Base-by-base conservation (phyloP, 148 eudicot genomes). In the Silene conica region DNA sequence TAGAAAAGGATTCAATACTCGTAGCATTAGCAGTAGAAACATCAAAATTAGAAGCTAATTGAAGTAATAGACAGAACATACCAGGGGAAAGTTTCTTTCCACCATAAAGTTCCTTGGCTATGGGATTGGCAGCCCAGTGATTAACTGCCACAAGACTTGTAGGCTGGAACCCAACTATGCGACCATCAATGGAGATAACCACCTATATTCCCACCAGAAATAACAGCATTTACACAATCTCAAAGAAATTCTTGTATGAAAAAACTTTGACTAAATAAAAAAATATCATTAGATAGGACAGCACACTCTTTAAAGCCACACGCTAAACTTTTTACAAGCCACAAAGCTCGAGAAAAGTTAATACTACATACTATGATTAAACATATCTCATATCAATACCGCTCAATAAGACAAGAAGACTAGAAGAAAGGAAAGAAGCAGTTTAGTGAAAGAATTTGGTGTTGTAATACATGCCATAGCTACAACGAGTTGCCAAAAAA, bases 61-160 rank as follows among this genome's bases (percentile, higher is more conserved):
- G 41, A 28, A 26, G 64, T 20, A 64, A 14, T 16, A 45, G 50
- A 16, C 6, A 69, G 60, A 10, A 22, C 65, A 65, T 71, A 72
- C 68, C 74, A 48, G 67, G 75, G 20, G 88, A 86, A 60, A 91
- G 93, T 52, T 86, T 73, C 75, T 82, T 86, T 73, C 92, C 85
- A 76, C 88, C 88, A 77, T 88, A 83, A 59, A 94, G 82, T 80
- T 89, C 97, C 81, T 80, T 88, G 23, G 90, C 84, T 54, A 91
- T 79, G 55, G 97, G 98, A 81, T 91, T 89, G 67, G 87, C 72
- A 41, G 96, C 89, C 98, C 95, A 94, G 28, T 88, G 82, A 80
- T 86, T 88, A 14, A 88, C 96, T 48, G 96, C 96, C 8, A 84
- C 81, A 55, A 83, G 85, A 79, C 87, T 94, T 38, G 91, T 89